Percentiles rank a stretch among this genome's conserved stretches.
Conservation (phyloP, 2,329 filamentous ascomycete genomes). For the Alternaria sp. region DNA sequence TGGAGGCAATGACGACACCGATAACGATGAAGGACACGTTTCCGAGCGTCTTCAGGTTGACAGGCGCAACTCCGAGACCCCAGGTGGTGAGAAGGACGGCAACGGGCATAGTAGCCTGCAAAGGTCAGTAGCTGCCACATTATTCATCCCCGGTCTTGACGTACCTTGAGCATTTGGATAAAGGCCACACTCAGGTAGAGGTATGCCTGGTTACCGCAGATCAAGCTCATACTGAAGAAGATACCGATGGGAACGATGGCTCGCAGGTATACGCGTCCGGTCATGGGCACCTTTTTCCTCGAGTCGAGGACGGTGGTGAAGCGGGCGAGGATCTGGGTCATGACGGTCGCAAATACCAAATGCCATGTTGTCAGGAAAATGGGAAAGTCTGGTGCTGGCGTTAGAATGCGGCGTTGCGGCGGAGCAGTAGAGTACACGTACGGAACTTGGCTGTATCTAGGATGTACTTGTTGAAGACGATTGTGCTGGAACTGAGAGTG, state of each 20-base stretch:
- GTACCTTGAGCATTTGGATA: conserved; percentile 98
- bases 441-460: conserved; percentile 84
- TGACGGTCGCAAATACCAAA: conserved; percentile 87
- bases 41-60: conserved; percentile 84
- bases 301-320: conserved; percentile 91
- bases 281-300: conserved; percentile 97
- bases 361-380: conserved; percentile 92
- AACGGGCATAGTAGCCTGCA: conserved; percentile 88
- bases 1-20: conserved; percentile 91
- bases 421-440: conserved; percentile 57
- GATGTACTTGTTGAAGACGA: conserved; percentile 99
- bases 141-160: conserved; percentile 13
- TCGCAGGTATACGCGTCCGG: conserved; percentile 87
- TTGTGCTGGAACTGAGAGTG: conserved; percentile 87
- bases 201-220: conserved; percentile 95
- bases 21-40: conserved; percentile 96
- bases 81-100: conserved; percentile 90
- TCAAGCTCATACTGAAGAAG: conserved; percentile 95
- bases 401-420: conserved; percentile 36
- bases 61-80: conserved; percentile 82
- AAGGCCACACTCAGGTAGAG: conserved; percentile 95
- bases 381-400: conserved; percentile 36
- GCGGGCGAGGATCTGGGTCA: conserved; percentile 92
- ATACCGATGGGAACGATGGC: conserved; percentile 94
- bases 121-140: conserved; percentile 13